Percentiles rank a stretch among this genome's conserved stretches.
Evolutionary conservation across 352 stramenopile species (phyloP).

Genomic region (Saprolegnia parasitica): DNA sequence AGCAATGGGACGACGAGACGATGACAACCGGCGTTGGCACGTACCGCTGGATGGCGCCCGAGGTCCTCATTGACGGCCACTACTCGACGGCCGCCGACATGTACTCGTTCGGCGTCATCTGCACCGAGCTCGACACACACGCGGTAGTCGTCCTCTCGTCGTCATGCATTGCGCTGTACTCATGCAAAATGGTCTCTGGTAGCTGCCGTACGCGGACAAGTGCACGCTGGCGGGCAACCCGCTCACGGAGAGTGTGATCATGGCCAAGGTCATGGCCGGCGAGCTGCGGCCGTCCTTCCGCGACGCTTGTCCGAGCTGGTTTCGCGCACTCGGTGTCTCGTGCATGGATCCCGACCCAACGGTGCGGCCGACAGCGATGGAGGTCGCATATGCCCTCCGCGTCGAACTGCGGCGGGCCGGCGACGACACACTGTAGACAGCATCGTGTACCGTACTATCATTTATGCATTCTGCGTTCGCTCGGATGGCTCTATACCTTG

Average conservation of each 20-base stretch:
- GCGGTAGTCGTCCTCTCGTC: too few relatives aligned
- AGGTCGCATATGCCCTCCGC: neutral
- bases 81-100: slow-evolving; percentile 20
- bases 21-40: slow-evolving; percentile 12
- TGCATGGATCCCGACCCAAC: neutral
- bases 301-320: neutral
- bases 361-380: slow-evolving; percentile 15
- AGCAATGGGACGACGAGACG: neutral
- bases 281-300: slow-evolving; percentile 2
- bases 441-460: too few relatives aligned
- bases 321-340: neutral
- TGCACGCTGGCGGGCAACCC: neutral
- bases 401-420: too few relatives aligned
- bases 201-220: slow-evolving; percentile 8
- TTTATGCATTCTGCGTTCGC: too few relatives aligned
- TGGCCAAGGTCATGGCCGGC: slow-evolving; percentile 9
- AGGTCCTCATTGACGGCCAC: slow-evolving; percentile 9
- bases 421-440: too few relatives aligned
- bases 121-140: slow-evolving; percentile 15
- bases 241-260: slow-evolving; percentile 15
- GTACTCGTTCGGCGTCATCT: slow-evolving; percentile 10
- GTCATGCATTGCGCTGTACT: too few relatives aligned
- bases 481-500: neutral
- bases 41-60: slow-evolving; percentile 17
- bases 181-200: too few relatives aligned